Evolutionary conservation across 257 asterid species (phyloP).

Genomic region (Leonotis leonurus): DNA sequence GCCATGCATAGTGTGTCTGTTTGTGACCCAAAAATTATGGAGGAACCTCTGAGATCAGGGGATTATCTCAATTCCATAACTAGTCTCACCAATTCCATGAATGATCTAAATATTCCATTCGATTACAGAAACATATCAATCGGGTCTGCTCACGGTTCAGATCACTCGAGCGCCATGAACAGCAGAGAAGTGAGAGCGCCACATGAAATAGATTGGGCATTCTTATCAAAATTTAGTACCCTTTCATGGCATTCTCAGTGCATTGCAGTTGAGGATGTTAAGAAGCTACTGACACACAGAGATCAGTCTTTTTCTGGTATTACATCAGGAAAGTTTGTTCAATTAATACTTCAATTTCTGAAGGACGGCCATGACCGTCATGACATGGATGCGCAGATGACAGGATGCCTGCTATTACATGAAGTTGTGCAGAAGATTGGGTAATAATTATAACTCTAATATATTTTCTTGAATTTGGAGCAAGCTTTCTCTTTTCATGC

Average conservation of each 20-base stretch:
- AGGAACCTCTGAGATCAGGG: slow-evolving; percentile 20
- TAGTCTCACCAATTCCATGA: slow-evolving; percentile 64
- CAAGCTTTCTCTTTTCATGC: neutral
- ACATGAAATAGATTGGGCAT: slow-evolving; percentile 26
- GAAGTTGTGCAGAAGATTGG: slow-evolving; percentile 56
- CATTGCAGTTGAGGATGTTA: slow-evolving; percentile 40
- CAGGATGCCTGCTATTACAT: slow-evolving; percentile 55
- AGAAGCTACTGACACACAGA: slow-evolving; percentile 26
- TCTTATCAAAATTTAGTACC: slow-evolving; percentile 32
- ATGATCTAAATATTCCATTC: slow-evolving; percentile 47
- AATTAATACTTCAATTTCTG: slow-evolving; percentile 41
- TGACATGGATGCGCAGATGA: slow-evolving; percentile 57
- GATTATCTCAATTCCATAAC: slow-evolving; percentile 61
- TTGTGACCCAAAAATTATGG: slow-evolving; percentile 39
- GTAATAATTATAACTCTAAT: slow-evolving; percentile 32
- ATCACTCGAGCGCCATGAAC: slow-evolving; percentile 16
- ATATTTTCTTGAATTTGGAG: neutral
- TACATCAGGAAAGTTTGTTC: slow-evolving; percentile 28
- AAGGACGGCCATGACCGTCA: slow-evolving; percentile 42
- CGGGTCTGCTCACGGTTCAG: slow-evolving; percentile 36
- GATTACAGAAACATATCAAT: slow-evolving; percentile 53
- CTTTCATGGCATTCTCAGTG: slow-evolving; percentile 69
- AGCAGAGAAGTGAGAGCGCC: slow-evolving; percentile 16
- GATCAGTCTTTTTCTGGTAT: slow-evolving; percentile 27
- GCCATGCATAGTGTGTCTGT: slow-evolving; percentile 27